phyloP scores from a whole-genome alignment of 2,329 filamentous ascomycete species.

The Thielaviopsis ethacetica region DNA sequence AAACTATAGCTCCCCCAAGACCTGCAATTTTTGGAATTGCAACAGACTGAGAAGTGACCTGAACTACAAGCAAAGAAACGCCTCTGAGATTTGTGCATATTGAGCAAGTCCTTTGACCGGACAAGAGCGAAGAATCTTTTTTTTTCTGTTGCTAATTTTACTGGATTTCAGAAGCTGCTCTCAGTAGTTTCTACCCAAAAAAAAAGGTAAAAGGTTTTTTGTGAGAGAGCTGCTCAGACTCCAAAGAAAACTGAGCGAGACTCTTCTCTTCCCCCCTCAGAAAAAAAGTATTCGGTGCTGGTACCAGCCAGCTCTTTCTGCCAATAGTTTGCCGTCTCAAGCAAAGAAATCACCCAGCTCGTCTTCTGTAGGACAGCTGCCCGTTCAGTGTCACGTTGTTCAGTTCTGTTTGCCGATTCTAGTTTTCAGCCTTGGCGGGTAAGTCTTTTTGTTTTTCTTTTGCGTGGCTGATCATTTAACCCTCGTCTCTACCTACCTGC shows the following conservation, averaged over 20 bases:
- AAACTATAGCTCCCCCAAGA: background rate
- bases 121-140: background rate
- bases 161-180: too few relatives aligned
- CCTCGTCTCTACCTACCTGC: too few relatives aligned
- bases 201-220: too few relatives aligned
- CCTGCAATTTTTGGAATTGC: background rate
- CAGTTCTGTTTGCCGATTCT: background rate
- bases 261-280: too few relatives aligned
- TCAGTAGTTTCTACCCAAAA: too few relatives aligned
- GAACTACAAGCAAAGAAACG: background rate
- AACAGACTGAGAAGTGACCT: background rate
- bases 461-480: too few relatives aligned
- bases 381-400: background rate
- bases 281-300: too few relatives aligned
- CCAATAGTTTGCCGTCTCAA: background rate
- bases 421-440: background rate
- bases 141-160: too few relatives aligned
- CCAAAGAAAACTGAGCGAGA: too few relatives aligned
- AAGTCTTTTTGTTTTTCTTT: too few relatives aligned
- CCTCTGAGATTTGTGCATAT: background rate
- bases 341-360: background rate
- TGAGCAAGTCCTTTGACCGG: background rate
- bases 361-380: background rate
- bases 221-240: too few relatives aligned
- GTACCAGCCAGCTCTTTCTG: too few relatives aligned